Base-by-base conservation (phyloP, 2,329 filamentous ascomycete species). In the Paecilomyces sp. region DNA sequence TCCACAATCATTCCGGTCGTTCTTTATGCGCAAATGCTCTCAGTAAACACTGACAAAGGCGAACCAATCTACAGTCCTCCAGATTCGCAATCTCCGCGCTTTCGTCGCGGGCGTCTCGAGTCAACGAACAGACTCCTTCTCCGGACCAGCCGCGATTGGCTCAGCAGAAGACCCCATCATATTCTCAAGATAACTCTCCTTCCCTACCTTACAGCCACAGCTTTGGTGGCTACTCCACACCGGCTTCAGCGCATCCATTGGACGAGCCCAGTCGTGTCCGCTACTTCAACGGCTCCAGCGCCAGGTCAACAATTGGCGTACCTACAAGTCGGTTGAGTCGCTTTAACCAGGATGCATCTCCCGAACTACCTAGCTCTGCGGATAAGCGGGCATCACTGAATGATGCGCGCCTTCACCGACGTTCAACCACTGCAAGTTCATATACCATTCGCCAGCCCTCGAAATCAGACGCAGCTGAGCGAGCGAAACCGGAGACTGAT, bases 171-270 rank as follows among this genome's bases (percentile, higher is more conserved):
- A 70, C 61, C 67, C 70, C 71, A 66, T 72, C 74, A 66, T 70
- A 68, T 69, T 66, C 69, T 7, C 71, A 71, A 25, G 68, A 73
- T 61, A 66, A 62, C 36, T 70, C 71, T 15, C 69, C 73, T 36
- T 70, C 70, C 13, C 61, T 65, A 55, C 67, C 66, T 57, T 66
- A 70, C 63, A 63, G 61, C 62, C 64, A 68, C 41, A 56, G 41
- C 41, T 47, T 47, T 47, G 41, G 41, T 22, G 41, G 66, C 57
- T 62, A 68, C 59, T 65, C 70, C 33, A 66, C 71, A 57, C 64
- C 73, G 9, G 68, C 70, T 50, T 74, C 74, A 11, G 69, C 70
- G 31, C 75, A 76, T 61, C 74, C 75, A 18, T 66, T 76, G 3
- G 75, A 78, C 11, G 75, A 77, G 5, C 60, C 69, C 25, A 64